These are phyloP conservation scores for Multifurca ochricompacta DNA, from an alignment of 768 basidiomycete species.

Conservation along the genomic window DNA sequence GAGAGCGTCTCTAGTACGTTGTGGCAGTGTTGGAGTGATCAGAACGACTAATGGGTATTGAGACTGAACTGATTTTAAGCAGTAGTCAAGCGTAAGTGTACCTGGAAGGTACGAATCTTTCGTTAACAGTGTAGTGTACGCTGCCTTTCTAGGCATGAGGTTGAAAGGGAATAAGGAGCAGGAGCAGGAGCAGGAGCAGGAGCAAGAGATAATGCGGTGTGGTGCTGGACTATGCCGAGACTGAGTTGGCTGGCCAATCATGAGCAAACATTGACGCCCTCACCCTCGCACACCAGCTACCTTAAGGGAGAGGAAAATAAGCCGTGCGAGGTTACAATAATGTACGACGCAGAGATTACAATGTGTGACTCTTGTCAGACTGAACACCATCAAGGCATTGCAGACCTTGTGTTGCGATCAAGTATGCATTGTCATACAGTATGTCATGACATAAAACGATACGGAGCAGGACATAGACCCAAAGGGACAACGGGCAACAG, in stretches of 20 bases:
- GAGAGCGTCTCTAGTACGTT: conserved; percentile 39
- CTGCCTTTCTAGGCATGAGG: conserved; percentile 36
- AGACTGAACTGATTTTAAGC: conserved; percentile 35
- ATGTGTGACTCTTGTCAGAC: not conserved
- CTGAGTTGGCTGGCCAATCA: no score
- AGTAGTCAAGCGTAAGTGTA: conserved; percentile 45
- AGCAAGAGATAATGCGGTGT: not conserved
- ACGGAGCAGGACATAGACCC: conserved; percentile 3
- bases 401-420: not conserved
- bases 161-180: not conserved
- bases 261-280: no score
- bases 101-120: conserved; percentile 51
- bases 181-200: no score
- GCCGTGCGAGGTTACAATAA: not conserved
- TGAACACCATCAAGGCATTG: not conserved
- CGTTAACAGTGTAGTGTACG: conserved; percentile 77
- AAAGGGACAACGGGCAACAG: not conserved
- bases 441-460: conserved; percentile 17
- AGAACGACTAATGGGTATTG: conserved; percentile 47
- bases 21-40: conserved; percentile 36
- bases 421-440: conserved; percentile 18
- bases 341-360: not conserved
- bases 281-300: no score
- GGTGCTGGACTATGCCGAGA: not conserved
- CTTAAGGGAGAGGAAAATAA: not conserved